Conservation (phyloP, 2,329 filamentous ascomycete genomes). For the Botrytis deweyae region DNA sequence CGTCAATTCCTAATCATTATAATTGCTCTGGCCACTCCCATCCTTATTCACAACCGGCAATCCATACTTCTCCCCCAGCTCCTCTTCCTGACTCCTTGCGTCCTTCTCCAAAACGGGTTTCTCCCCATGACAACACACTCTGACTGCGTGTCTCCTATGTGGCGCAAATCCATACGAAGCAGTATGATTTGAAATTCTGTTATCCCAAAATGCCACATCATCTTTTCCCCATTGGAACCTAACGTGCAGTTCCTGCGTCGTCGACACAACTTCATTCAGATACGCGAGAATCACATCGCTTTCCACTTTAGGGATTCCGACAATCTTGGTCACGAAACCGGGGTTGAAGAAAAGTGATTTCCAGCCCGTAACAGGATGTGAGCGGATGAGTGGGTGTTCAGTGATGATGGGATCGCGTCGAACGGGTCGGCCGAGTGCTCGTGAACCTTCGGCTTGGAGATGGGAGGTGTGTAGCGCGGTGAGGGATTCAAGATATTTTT, state of each 20-base stretch:
- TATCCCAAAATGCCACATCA: constrained; percentile 70
- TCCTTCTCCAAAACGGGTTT: constrained; percentile 35
- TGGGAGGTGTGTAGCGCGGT: constrained; percentile 56
- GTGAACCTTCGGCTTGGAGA: constrained; percentile 51
- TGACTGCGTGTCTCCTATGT: constrained; percentile 53
- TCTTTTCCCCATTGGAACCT: constrained; percentile 63
- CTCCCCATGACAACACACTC: constrained; percentile 40
- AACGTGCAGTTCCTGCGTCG: constrained; percentile 66
- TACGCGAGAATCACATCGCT: constrained; percentile 51
- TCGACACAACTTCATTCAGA: constrained; percentile 54
- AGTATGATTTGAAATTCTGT: constrained; percentile 53
- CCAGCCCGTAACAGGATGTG: constrained; percentile 62
- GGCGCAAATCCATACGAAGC: constrained; percentile 57
- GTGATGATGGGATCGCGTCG: constrained; percentile 55
- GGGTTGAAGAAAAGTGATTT: constrained; percentile 60
- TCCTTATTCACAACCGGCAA: constrained; percentile 55
- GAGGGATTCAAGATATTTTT: constrained; percentile 57
- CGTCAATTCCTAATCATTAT: constrained; percentile 48
- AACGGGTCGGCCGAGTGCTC: constrained; percentile 40
- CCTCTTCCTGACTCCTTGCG: constrained; percentile 54
- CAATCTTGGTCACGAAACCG: constrained; percentile 56
- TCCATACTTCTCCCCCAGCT: constrained; percentile 48
- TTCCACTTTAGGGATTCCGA: constrained; percentile 58
- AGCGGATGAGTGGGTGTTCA: constrained; percentile 57
- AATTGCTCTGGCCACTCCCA: constrained; percentile 54